Evolutionary conservation across 176 grass and related monocot species (phyloP).

Genomic region (Hyparrhenia diplandra): DNA sequence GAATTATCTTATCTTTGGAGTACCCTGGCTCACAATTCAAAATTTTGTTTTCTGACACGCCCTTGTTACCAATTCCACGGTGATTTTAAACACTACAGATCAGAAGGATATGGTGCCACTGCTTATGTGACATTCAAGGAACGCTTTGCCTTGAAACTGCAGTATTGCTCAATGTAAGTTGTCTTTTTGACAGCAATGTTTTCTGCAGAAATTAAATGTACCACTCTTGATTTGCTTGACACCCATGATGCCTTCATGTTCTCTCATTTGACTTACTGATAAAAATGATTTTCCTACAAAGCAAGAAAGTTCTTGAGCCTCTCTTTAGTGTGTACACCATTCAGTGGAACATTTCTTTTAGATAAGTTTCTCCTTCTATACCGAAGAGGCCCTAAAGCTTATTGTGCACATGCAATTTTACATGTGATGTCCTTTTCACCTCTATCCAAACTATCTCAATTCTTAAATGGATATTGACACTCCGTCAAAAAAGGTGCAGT

Average conservation of each 20-base stretch:
- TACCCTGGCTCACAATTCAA: background rate
- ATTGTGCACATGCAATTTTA: background rate
- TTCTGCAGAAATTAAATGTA: background rate
- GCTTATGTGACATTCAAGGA: constrained; percentile 98
- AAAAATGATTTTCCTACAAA: background rate
- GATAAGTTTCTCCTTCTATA: background rate
- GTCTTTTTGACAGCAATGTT: background rate
- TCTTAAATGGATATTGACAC: background rate
- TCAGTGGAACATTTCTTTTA: background rate
- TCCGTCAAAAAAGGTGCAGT: background rate
- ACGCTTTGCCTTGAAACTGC: constrained; percentile 90
- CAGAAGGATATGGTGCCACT: constrained; percentile 77
- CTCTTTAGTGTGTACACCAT: background rate
- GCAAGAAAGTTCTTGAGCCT: background rate
- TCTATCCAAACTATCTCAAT: background rate
- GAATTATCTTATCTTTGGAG: background rate
- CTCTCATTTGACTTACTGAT: background rate
- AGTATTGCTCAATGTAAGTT: constrained; percentile 82
- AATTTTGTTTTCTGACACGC: background rate
- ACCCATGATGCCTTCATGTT: background rate
- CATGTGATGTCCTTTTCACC: background rate
- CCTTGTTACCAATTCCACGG: constrained; percentile 21
- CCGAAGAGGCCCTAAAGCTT: background rate
- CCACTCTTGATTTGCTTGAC: background rate
- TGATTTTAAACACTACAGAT: constrained; percentile 40